A percentile compares a stretch with the other conserved stretches of the same genome.
These are phyloP conservation scores for Cicer chorassanicum DNA, from an alignment of 306 rosid species.

Conservation along the genomic window DNA sequence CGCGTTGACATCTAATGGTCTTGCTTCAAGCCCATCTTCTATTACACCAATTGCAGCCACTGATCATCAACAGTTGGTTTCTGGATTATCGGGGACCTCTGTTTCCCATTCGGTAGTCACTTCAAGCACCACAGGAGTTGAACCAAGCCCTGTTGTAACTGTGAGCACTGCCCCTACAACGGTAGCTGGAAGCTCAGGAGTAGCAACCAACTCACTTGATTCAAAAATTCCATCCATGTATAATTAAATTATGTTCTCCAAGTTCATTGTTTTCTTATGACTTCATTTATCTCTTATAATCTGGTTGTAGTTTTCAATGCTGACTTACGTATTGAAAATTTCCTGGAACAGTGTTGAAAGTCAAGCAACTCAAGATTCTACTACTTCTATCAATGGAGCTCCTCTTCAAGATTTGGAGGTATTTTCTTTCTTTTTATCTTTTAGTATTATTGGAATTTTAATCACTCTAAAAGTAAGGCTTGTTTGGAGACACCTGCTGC, in stretches of 20 bases:
- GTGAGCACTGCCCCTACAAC: conserved; percentile 51
- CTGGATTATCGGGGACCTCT: conserved; percentile 58
- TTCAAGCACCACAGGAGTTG: conserved; percentile 55
- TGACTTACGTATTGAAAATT: conserved; percentile 42
- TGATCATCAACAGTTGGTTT: conserved; percentile 58
- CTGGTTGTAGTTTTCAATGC: conserved; percentile 41
- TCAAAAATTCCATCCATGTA: conserved; percentile 64
- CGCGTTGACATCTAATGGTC: conserved; percentile 58
- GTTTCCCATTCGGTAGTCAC: conserved; percentile 54
- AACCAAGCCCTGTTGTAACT: conserved; percentile 53
- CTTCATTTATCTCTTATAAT: conserved; percentile 10
- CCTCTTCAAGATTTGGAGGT: conserved; percentile 83
- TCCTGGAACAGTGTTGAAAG: conserved; percentile 58
- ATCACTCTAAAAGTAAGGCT: conserved; percentile 21
- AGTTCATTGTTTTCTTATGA: conserved; percentile 27
- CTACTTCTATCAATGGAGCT: conserved; percentile 59
- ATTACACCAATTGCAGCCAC: conserved; percentile 70
- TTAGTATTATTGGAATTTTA: conserved; percentile 17
- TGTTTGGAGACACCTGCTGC: conserved; percentile 11
- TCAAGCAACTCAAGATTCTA: conserved; percentile 65
- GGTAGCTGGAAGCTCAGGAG: conserved; percentile 63
- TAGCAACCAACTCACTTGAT: conserved; percentile 54
- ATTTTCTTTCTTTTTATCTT: conserved; percentile 31
- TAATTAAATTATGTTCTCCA: conserved; percentile 45
- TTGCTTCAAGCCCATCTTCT: conserved; percentile 75